Evolutionary conservation across 192 early-diverging fungal species (phyloP), one percentile per base, ranked within the genome.

Genomic region (Entomortierella chlamydospora): DNA sequence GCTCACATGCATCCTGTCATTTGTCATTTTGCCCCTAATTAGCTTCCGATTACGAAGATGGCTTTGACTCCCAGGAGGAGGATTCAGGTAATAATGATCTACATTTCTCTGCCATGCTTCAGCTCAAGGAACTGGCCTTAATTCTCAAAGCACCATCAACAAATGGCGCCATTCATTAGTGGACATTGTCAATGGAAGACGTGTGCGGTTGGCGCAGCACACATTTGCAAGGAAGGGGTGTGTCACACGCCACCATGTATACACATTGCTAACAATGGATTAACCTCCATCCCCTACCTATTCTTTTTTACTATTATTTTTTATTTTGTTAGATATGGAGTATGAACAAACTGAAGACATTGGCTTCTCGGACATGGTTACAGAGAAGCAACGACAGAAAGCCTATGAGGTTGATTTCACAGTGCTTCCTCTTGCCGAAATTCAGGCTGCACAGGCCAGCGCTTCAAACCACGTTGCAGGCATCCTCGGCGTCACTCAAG

Each of bases 351-450:
- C 81, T 33, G 90, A 83, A 23, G 90, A 89, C 49, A 70, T 85
- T 42, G 87, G 72, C 0, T 92, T 92, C 70, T 83, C 72, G 17
- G 86, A 87, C 33, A 88, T 90, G 30, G 72, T 91, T 41, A 73
- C 87, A 11, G 89, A 89, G 49, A 85, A 85, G 54, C 85, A 90
- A 63, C 71, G 84, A 20, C 87, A 86, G 55, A 88, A 88, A 62
- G 81, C 71, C n/a, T 94, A 93, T 74, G 83, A 95, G 71, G 91
- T 95, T 18, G 94, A 94, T 55, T 96, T 86, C 63, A 82, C 80
- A 28, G 88, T 92, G 67, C 87, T 90, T 59, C 85, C 87, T n/a
- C 73, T 82, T 10, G 37, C 69, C 23, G 90, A 91, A 25, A 91
- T 96, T 33, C 50, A 86, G 23, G 71, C 64, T 17, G 85, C 86